phyloP scores from a whole-genome alignment of 805 yeast species.

The Saturnispora ahearnii region DNA sequence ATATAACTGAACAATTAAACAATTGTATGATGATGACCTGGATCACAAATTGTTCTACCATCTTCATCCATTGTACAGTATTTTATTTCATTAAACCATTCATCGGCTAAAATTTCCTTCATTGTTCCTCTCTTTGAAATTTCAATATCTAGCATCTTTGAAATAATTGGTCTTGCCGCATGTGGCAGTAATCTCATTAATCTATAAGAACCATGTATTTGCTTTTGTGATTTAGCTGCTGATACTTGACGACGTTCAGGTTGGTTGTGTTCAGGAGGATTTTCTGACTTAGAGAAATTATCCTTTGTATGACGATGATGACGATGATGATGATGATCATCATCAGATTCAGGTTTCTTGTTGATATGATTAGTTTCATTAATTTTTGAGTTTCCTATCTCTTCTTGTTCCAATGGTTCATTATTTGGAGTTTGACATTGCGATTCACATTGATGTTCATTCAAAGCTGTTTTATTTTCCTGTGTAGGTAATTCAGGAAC shows the following conservation, averaged over 20 bases:
- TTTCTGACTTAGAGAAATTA: not conserved
- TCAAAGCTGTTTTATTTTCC: too few species aligned
- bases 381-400: not conserved
- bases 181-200: constrained; percentile 75
- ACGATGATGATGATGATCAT: constrained; percentile 26
- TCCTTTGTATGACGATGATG: constrained; percentile 7
- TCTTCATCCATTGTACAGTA: constrained; percentile 47
- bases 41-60: constrained; percentile 33
- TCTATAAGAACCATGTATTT: constrained; percentile 76
- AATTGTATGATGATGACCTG: constrained; percentile 43
- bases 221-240: constrained; percentile 35
- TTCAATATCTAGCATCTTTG: constrained; percentile 56
- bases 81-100: constrained; percentile 57
- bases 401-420: not conserved
- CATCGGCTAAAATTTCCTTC: constrained; percentile 56
- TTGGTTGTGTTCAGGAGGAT: constrained; percentile 3
- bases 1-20: constrained; percentile 18
- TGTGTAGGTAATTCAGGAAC: not conserved
- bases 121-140: constrained; percentile 55
- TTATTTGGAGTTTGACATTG: not conserved
- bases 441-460: not conserved
- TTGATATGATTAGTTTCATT: not conserved
- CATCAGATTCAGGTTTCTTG: constrained; percentile 17
- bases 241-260: constrained; percentile 30
- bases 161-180: constrained; percentile 69